These are phyloP conservation scores for Paecilomyces sp. DNA, from an alignment of 2,329 filamentous ascomycete species.

Conservation along the genomic window DNA sequence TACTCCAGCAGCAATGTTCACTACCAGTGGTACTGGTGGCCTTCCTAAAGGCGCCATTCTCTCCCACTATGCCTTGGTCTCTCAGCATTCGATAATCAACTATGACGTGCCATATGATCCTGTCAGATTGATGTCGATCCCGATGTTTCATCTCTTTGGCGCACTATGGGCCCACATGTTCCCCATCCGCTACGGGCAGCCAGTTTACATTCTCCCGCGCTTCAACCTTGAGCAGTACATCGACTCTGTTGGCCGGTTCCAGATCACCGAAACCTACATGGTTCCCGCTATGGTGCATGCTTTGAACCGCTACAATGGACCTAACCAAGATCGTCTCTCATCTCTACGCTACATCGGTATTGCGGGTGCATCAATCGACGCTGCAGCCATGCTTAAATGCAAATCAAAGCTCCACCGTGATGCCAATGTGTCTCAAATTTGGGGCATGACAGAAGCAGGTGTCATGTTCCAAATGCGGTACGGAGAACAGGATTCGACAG, in stretches of 20 bases:
- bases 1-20: constrained; percentile 45
- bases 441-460: constrained; percentile 51
- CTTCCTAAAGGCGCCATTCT: constrained; percentile 54
- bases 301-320: constrained; percentile 21
- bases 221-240: constrained; percentile 38
- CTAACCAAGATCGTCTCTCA: constrained; percentile 23
- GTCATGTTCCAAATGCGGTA: constrained; percentile 35
- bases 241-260: constrained; percentile 30
- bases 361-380: constrained; percentile 45
- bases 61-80: constrained; percentile 52
- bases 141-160: constrained; percentile 49
- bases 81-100: constrained; percentile 39
- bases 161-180: constrained; percentile 41
- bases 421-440: constrained; percentile 42
- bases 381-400: constrained; percentile 33
- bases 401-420: constrained; percentile 32
- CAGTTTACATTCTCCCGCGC: constrained; percentile 42
- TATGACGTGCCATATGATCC: constrained; percentile 34
- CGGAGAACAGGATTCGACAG: constrained; percentile 33
- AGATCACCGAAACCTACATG: constrained; percentile 43
- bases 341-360: constrained; percentile 39
- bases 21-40: constrained; percentile 54
- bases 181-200: constrained; percentile 39
- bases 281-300: constrained; percentile 40
- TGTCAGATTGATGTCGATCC: constrained; percentile 42